Base-by-base conservation (phyloP, 106 monocot genomes). In the Apostasia shenzhenica region DNA sequence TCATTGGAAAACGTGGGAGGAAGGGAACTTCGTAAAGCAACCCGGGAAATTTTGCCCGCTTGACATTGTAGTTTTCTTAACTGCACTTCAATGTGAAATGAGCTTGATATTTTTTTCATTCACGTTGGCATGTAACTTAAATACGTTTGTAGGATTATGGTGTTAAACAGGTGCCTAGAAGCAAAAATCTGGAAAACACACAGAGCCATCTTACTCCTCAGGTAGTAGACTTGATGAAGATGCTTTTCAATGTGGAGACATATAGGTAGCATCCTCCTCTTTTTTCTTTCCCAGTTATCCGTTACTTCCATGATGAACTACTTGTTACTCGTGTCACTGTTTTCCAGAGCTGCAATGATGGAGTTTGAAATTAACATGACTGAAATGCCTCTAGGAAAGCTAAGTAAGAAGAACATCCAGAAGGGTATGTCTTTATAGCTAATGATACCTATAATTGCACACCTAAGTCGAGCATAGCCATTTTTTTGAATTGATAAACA, bases 381-480 rank as follows among this genome's bases (percentile, higher is more conserved):
- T 8, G 99, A 93, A 74, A 99, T 99, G 99, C 93, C 99, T 48
- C 88, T 99, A 60, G 99, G 93, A 78, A 99, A 93, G 67, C 81
- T 99, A 72, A 99, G 93, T 90, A 93, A 90, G 75, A 73, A 63
- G 52, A 99, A 90, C 72, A 99, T 99, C 47, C 99, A 90, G 69
- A 87, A 99, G 75, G 99, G 99, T 93, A 77, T 42, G 38, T 14
- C 9, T 67, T 67, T 51, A 40, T 38, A 37, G 59, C 9, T 37
- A 68, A 55, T 55, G 3, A 41, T 72, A 5, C 50, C 41, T n/a
- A 47, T 58, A 26, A 9, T 48, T 49, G 3, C 41, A 12, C 11
- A 13, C 13, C 45, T 53, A 5, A 63, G 43, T 61, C 40, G 8
- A 59, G 59, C 40, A 59, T 59, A 59, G 41, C 37, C 41, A 39